These are phyloP conservation scores for Chaetomium globosum DNA, from an alignment of 2,329 filamentous ascomycete genomes.

Conservation along the genomic window DNA sequence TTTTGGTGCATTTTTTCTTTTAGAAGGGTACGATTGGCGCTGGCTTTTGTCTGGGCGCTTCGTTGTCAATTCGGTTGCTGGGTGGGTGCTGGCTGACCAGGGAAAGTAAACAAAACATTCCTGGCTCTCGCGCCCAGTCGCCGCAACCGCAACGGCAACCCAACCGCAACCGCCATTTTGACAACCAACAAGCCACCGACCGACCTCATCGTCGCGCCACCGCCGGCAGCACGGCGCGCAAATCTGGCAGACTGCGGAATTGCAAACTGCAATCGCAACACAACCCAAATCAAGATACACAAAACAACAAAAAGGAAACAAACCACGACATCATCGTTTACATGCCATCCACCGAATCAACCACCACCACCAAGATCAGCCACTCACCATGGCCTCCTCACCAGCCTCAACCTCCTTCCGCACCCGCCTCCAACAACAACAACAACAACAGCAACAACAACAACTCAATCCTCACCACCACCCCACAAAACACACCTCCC, in stretches of 20 bases:
- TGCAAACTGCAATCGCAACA: neutral
- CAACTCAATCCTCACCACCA: neutral
- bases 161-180: neutral
- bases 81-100: neutral
- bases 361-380: neutral
- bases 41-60: neutral
- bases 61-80: neutral
- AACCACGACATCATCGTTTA: neutral
- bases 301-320: neutral
- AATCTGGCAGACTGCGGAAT: neutral
- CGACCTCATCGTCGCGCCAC: neutral
- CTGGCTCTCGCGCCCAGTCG: neutral
- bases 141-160: neutral
- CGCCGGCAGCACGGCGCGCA: neutral
- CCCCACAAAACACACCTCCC: neutral
- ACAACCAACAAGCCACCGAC: slow-evolving; percentile 1
- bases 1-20: neutral
- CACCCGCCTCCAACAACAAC: slow-evolving; percentile 18
- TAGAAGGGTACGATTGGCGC: neutral
- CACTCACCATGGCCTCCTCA: neutral
- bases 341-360: neutral
- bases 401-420: slow-evolving; percentile 23
- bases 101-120: slow-evolving; percentile 3
- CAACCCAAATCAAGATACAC: neutral
- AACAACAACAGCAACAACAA: neutral